A percentile compares a stretch with the other conserved stretches of the same genome.
These are phyloP conservation scores for Fusarium sp. DNA, from an alignment of 2,329 filamentous ascomycete genomes.

Conservation along the genomic window DNA sequence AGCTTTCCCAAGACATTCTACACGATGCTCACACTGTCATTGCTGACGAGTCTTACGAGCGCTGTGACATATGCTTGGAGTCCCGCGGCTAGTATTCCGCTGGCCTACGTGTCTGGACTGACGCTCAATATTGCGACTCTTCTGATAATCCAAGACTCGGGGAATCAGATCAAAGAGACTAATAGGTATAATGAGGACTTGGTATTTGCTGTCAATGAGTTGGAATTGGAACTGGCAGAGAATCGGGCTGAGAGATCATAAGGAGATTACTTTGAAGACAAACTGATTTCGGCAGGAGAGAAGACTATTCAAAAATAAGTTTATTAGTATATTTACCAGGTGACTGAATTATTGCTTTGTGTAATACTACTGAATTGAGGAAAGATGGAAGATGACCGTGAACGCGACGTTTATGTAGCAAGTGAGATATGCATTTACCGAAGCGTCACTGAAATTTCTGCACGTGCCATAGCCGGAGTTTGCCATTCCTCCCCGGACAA, in stretches of 20 bases:
- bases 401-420: background rate
- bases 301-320: too few relatives aligned
- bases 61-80: background rate
- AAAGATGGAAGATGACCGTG: background rate
- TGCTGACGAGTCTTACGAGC: background rate
- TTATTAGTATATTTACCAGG: too few relatives aligned
- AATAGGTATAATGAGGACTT: background rate
- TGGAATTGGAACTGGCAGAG: background rate
- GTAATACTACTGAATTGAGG: too few relatives aligned
- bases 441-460: background rate
- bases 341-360: background rate
- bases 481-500: conserved; percentile 14
- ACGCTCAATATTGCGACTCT: background rate
- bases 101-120: background rate
- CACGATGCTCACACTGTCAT: background rate
- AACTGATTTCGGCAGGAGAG: background rate
- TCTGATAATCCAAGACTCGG: background rate
- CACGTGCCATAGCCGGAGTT: conserved; percentile 19
- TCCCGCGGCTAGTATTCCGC: background rate
- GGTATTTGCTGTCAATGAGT: background rate
- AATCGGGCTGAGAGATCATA: background rate
- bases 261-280: background rate
- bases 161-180: background rate
- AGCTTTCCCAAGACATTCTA: background rate
- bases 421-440: background rate